Conservation (phyloP, 2,329 filamentous ascomycete species). For the Bipolaris bicolor region DNA sequence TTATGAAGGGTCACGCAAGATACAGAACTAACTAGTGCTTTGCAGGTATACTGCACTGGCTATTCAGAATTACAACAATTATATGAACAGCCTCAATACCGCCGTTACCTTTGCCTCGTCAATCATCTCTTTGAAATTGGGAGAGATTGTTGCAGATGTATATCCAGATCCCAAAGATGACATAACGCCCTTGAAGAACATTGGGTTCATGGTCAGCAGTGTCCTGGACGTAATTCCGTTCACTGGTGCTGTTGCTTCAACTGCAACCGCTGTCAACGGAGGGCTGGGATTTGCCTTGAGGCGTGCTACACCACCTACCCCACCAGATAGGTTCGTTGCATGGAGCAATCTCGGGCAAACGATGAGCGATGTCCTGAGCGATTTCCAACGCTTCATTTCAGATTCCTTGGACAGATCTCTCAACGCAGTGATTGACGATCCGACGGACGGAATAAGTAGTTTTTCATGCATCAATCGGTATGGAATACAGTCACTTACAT, state of each 20-base stretch:
- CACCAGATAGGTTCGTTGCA: slow-evolving; percentile 7
- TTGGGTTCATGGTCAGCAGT: slow-evolving; percentile 1
- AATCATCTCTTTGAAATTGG: slow-evolving; percentile 9
- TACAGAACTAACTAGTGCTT: background rate
- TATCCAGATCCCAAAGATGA: slow-evolving; percentile 13
- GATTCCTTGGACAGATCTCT: background rate
- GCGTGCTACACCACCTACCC: slow-evolving; percentile 2
- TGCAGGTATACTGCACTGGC: slow-evolving; percentile 11
- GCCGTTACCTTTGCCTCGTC: slow-evolving; percentile 12
- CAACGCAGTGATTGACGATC: background rate
- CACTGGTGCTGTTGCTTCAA: slow-evolving; percentile 1
- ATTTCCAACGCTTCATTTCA: slow-evolving; percentile 6
- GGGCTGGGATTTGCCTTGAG: background rate
- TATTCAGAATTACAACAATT: slow-evolving; percentile 20
- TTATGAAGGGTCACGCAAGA: too few relatives aligned
- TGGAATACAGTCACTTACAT: background rate
- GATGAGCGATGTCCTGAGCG: slow-evolving; percentile 1
- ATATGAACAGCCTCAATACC: slow-evolving; percentile 14
- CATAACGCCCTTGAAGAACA: slow-evolving; percentile 8
- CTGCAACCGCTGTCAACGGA: background rate
- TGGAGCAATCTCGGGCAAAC: slow-evolving; percentile 12
- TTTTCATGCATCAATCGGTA: background rate
- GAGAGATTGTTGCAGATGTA: slow-evolving; percentile 7
- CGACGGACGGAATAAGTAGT: slow-evolving; percentile 3
- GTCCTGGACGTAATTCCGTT: slow-evolving; percentile 5